Conservation (phyloP, 345 rosid species). For the Erucastrum elatum region DNA sequence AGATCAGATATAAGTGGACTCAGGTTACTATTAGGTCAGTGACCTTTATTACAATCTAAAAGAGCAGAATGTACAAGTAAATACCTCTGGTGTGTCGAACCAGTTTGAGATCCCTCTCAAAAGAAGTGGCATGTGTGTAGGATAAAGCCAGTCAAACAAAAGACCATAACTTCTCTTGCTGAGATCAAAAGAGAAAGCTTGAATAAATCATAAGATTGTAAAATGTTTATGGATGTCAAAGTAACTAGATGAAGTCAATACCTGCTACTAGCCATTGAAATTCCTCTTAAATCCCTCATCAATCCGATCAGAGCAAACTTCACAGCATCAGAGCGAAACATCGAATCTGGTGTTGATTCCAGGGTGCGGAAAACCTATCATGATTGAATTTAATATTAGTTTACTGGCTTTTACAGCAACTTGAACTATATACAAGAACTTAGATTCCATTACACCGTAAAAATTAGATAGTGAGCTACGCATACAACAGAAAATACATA, state of each 20-base stretch:
- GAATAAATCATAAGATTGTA: constrained; percentile 4
- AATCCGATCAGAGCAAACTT: constrained; percentile 90
- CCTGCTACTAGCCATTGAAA: constrained; percentile 97
- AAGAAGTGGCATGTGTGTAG: constrained; percentile 91
- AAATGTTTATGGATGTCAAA: constrained; percentile 20
- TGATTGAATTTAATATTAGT: constrained; percentile 23
- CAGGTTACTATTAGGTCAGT: constrained; percentile 5
- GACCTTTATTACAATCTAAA: neutral
- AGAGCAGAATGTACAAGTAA: constrained; percentile 24
- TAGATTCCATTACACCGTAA: neutral
- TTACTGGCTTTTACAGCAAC: neutral
- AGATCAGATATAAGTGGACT: constrained; percentile 10
- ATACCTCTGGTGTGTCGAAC: constrained; percentile 98
- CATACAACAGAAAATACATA: neutral
- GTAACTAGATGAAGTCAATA: constrained; percentile 32
- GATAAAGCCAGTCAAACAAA: constrained; percentile 98
- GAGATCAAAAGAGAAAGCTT: constrained; percentile 40
- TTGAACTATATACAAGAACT: neutral
- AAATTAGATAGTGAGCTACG: neutral
- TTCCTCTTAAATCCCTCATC: constrained; percentile 97
- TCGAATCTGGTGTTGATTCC: constrained; percentile 86
- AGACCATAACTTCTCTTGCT: constrained; percentile 92
- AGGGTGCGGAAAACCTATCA: constrained; percentile 73
- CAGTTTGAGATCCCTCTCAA: constrained; percentile 90
- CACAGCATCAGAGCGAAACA: constrained; percentile 90